Conservation (phyloP, 169 alveolate genomes). For the Theileria equi region DNA sequence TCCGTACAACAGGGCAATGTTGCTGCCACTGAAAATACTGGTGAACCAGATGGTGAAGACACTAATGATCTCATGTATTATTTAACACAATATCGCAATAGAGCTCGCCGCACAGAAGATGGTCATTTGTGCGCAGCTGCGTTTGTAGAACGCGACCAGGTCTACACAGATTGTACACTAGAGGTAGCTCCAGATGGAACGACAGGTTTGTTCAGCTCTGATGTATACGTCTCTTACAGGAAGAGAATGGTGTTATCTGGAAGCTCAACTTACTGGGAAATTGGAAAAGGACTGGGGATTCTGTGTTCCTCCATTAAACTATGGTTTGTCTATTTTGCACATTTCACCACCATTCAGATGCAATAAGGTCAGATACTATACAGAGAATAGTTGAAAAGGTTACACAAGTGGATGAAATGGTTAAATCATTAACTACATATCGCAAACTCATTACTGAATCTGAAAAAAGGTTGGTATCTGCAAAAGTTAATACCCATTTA, state of each 20-base stretch:
- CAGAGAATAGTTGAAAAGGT: slow-evolving; percentile 65
- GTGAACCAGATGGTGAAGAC: slow-evolving; percentile 7
- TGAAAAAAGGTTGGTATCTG: slow-evolving; percentile 20
- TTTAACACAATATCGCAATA: slow-evolving; percentile 82
- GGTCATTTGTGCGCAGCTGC: slow-evolving; percentile 88
- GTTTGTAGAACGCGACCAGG: slow-evolving; percentile 83
- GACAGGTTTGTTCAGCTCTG: slow-evolving; percentile 51
- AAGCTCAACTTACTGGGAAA: slow-evolving; percentile 84
- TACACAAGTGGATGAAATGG: slow-evolving; percentile 68
- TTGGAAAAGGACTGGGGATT: slow-evolving; percentile 81
- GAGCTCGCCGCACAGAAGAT: slow-evolving; percentile 81
- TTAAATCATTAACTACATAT: slow-evolving; percentile 62
- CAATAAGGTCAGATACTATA: slow-evolving; percentile 31
- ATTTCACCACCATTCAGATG: slow-evolving; percentile 60
- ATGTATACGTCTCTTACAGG: slow-evolving; percentile 44
- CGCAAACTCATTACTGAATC: slow-evolving; percentile 48
- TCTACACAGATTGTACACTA: slow-evolving; percentile 85
- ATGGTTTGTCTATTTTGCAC: slow-evolving; percentile 65
- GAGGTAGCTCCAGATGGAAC: slow-evolving; percentile 88
- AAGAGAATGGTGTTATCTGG: slow-evolving; percentile 88
- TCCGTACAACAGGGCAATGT: background rate
- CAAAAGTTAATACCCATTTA: background rate
- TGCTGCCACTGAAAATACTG: background rate
- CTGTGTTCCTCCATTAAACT: slow-evolving; percentile 74
- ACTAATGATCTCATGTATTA: slow-evolving; percentile 60